These are phyloP conservation scores for Scenedesmus sp. DNA, from an alignment of 163 green algal species.

Conservation along the genomic window DNA sequence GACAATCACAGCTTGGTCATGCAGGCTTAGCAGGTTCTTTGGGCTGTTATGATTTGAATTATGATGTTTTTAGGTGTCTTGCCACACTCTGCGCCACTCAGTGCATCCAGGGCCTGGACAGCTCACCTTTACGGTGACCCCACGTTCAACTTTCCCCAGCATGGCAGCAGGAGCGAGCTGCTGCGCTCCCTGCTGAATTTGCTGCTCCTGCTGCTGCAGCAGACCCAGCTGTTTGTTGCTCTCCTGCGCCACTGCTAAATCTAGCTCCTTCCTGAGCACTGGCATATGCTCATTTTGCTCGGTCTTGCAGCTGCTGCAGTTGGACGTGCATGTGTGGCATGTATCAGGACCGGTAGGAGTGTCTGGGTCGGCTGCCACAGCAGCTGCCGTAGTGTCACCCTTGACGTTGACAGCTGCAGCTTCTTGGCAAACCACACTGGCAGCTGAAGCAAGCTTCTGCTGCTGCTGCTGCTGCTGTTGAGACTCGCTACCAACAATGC, in stretches of 20 bases:
- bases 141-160: not conserved
- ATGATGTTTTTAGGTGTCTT: too few relatives aligned
- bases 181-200: not conserved
- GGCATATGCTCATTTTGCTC: not conserved
- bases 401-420: not conserved
- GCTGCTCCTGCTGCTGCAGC: constrained; percentile 23
- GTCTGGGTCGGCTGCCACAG: not conserved
- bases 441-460: not conserved
- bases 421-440: not conserved
- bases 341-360: not conserved
- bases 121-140: not conserved
- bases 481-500: not conserved
- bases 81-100: not conserved
- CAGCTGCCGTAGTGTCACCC: not conserved
- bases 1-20: too few relatives aligned
- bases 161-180: not conserved
- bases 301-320: not conserved
- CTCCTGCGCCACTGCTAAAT: not conserved
- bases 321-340: not conserved
- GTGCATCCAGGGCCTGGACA: not conserved
- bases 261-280: not conserved
- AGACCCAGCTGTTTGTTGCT: not conserved
- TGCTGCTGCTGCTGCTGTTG: constrained; percentile 17
- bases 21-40: too few relatives aligned
- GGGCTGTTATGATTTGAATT: too few relatives aligned